Percentiles rank a stretch among this genome's conserved stretches.
phyloP scores from a whole-genome alignment of 2,329 filamentous ascomycete genomes.

The Talaromyces amestolkiae region DNA sequence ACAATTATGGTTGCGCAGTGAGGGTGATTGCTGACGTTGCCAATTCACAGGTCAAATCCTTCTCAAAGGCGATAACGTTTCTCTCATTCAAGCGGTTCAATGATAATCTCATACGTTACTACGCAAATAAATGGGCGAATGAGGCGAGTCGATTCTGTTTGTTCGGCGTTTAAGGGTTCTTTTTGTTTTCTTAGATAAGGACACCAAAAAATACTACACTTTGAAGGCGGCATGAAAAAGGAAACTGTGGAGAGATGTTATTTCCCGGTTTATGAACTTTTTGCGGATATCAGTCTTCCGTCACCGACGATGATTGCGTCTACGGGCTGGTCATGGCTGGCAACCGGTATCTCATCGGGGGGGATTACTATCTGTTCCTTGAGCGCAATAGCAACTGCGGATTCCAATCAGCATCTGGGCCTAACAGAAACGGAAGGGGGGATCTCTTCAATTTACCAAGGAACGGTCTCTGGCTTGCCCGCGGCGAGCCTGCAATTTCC shows the following conservation, averaged over 20 bases:
- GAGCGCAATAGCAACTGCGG: constrained; percentile 72
- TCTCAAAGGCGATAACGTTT: constrained; percentile 85
- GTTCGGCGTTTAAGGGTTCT: constrained; percentile 23
- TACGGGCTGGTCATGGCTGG: constrained; percentile 72
- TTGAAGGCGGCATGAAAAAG: constrained; percentile 13
- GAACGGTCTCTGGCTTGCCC: constrained; percentile 51
- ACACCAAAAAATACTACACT: constrained; percentile 4
- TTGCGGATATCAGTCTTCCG: constrained; percentile 54
- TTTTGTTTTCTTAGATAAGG: constrained; percentile 11
- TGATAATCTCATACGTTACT: constrained; percentile 21
- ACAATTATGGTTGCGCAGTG: not conserved
- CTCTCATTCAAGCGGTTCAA: constrained; percentile 65
- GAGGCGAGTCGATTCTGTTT: not conserved
- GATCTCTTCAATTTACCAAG: constrained; percentile 50
- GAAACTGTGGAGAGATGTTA: constrained; percentile 20
- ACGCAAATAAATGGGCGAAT: not conserved
- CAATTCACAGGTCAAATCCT: constrained; percentile 69
- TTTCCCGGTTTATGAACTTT: constrained; percentile 23
- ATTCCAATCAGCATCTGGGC: constrained; percentile 21
- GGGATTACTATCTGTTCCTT: constrained; percentile 75
- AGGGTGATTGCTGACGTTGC: not conserved
- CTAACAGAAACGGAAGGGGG: constrained; percentile 6
- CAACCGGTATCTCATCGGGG: constrained; percentile 68
- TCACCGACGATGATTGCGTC: constrained; percentile 74
- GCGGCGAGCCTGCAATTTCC: constrained; percentile 34